Percentiles rank a stretch among this genome's conserved stretches.
Conservation (phyloP, 495 filamentous ascomycete species). For the Talaromyces adpressus region DNA sequence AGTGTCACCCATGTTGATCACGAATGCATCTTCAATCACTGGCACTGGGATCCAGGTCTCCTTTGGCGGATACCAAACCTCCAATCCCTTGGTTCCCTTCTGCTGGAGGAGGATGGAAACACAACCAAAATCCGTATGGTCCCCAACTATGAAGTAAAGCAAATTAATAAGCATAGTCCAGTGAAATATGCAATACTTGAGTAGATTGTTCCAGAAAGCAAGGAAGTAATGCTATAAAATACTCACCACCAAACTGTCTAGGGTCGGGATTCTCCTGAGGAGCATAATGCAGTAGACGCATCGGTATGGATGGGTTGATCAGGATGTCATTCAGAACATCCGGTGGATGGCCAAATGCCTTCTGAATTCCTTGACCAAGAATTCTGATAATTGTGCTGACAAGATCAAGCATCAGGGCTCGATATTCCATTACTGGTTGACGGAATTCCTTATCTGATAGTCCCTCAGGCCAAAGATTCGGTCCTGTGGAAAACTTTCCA, state of each 20-base stretch:
- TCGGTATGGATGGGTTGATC: constrained; percentile 22
- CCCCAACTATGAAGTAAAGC: constrained; percentile 21
- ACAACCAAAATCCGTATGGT: constrained; percentile 40
- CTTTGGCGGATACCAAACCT: constrained; percentile 10
- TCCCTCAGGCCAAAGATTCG: constrained; percentile 42
- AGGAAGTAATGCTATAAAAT: too few species aligned
- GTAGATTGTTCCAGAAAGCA: too few species aligned
- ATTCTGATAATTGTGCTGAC: constrained; percentile 23
- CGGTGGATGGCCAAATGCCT: not conserved
- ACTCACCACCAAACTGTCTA: constrained; percentile 23
- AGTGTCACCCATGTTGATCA: constrained; percentile 21
- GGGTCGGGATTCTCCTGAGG: constrained; percentile 33
- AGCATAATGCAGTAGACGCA: constrained; percentile 35
- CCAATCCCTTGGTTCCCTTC: constrained; percentile 10
- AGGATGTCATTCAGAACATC: not conserved
- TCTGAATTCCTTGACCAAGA: constrained; percentile 22
- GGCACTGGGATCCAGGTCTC: constrained; percentile 16
- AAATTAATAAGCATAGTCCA: not conserved
- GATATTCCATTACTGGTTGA: constrained; percentile 42
- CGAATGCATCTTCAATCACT: constrained; percentile 12
- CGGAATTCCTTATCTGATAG: constrained; percentile 32
- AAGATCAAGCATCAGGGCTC: constrained; percentile 27
- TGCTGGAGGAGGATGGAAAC: constrained; percentile 37
- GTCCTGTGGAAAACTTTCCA: constrained; percentile 18
- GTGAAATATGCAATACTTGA: too few species aligned